Evolutionary conservation across 257 asterid species (phyloP).

Genomic region (Apocynum venetum): DNA sequence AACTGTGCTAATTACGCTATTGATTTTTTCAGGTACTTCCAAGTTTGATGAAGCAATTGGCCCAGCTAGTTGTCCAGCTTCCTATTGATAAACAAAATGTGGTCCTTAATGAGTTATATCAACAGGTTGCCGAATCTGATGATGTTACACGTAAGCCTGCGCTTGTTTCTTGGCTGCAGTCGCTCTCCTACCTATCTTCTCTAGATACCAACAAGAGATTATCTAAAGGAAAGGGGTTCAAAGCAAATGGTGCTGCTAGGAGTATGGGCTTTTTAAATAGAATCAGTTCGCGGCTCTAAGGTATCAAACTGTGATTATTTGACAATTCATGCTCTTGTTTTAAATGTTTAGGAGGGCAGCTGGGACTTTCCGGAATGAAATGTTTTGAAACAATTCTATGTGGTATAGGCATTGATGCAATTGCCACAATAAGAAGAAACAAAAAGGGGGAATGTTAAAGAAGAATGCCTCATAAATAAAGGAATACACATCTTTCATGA

Average conservation of each 20-base stretch:
- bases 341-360: not conserved
- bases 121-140: slow-evolving; percentile 77
- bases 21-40: slow-evolving; percentile 58
- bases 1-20: not conserved
- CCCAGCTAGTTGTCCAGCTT: slow-evolving; percentile 50
- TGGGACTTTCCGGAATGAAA: not conserved
- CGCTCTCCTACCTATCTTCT: slow-evolving; percentile 62
- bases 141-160: slow-evolving; percentile 75
- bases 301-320: not conserved
- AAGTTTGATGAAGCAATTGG: slow-evolving; percentile 63
- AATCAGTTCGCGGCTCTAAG: slow-evolving; percentile 17
- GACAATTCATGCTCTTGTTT: not conserved
- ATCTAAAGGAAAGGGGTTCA: not conserved
- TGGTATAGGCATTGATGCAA: not conserved
- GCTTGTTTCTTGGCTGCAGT: slow-evolving; percentile 76
- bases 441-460: not conserved
- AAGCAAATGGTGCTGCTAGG: slow-evolving; percentile 1
- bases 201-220: slow-evolving; percentile 22
- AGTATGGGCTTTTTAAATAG: not conserved
- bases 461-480: not conserved
- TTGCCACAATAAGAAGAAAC: not conserved
- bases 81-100: slow-evolving; percentile 49
- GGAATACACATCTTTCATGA: too few species aligned
- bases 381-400: not conserved
- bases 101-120: slow-evolving; percentile 61